These are phyloP conservation scores for Avena atlantica DNA, from an alignment of 176 grass and related monocot genomes.

Conservation along the genomic window DNA sequence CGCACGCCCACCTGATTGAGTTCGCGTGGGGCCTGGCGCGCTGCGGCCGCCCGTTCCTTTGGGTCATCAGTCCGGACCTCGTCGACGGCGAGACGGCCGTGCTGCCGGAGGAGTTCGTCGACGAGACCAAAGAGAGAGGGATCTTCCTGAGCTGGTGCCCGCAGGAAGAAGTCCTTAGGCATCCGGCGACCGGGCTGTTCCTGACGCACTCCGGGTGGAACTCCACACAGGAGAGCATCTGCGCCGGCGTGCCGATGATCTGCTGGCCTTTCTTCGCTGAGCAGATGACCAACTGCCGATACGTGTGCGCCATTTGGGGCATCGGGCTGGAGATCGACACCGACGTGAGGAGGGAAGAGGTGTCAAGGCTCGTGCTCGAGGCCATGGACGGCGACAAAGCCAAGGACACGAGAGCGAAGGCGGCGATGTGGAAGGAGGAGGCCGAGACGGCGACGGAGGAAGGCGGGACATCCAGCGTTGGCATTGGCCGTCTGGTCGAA, in stretches of 20 bases:
- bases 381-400: slow-evolving; percentile 64
- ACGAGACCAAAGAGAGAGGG: slow-evolving; percentile 44
- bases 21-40: slow-evolving; percentile 31
- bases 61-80: slow-evolving; percentile 61
- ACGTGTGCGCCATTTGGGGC: slow-evolving; percentile 54
- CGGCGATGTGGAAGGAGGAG: slow-evolving; percentile 55
- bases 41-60: slow-evolving; percentile 57
- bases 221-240: slow-evolving; percentile 55
- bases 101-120: slow-evolving; percentile 44
- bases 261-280: slow-evolving; percentile 84
- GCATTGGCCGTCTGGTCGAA: slow-evolving; percentile 37
- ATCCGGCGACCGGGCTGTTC: slow-evolving; percentile 47
- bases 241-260: slow-evolving; percentile 64
- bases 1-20: slow-evolving; percentile 25
- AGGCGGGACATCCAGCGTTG: slow-evolving; percentile 36
- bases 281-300: slow-evolving; percentile 61
- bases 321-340: slow-evolving; percentile 63
- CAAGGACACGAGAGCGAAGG: slow-evolving; percentile 56
- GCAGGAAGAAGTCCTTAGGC: slow-evolving; percentile 57
- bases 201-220: slow-evolving; percentile 67
- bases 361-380: slow-evolving; percentile 60
- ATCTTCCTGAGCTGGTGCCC: slow-evolving; percentile 58
- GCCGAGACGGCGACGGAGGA: slow-evolving; percentile 40
- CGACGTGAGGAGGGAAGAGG: slow-evolving; percentile 60
- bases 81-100: slow-evolving; percentile 39